Evolutionary conservation across 164 flowering plant genomes (phyloP).

Genomic region (Aristolochia fimbriata): DNA sequence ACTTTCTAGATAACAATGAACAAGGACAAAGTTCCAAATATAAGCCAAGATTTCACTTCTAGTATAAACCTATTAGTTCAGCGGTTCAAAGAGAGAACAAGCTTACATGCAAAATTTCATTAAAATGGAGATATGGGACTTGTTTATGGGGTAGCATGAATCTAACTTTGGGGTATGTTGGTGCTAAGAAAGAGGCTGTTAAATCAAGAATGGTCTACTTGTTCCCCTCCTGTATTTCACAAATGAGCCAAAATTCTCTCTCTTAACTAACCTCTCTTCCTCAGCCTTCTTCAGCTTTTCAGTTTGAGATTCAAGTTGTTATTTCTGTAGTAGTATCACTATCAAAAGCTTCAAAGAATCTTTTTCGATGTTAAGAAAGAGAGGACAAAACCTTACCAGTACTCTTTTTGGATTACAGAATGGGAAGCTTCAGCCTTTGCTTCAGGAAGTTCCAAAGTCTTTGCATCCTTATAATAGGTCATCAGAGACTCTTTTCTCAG

Average conservation of each 20-base stretch:
- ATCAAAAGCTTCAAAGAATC: no score
- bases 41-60: no score
- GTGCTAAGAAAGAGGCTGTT: no score
- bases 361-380: neutral
- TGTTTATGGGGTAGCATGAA: no score
- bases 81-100: no score
- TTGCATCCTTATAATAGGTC: conserved; percentile 79
- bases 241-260: neutral
- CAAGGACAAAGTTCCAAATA: no score
- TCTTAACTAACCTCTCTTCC: neutral
- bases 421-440: conserved; percentile 31
- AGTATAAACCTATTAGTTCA: no score
- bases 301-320: neutral
- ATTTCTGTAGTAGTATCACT: neutral
- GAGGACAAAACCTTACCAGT: neutral
- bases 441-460: conserved; percentile 50
- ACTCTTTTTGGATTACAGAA: conserved; percentile 19
- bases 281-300: neutral
- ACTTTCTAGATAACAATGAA: no score
- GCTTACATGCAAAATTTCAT: no score
- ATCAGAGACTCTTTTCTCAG: conserved; percentile 81
- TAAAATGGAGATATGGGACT: no score
- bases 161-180: no score
- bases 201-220: no score
- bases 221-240: neutral